Percentiles rank a stretch among this genome's conserved stretches.
These are phyloP conservation scores for Bacterosira constricta DNA, from an alignment of 108 stramenopile species.

Conservation along the genomic window DNA sequence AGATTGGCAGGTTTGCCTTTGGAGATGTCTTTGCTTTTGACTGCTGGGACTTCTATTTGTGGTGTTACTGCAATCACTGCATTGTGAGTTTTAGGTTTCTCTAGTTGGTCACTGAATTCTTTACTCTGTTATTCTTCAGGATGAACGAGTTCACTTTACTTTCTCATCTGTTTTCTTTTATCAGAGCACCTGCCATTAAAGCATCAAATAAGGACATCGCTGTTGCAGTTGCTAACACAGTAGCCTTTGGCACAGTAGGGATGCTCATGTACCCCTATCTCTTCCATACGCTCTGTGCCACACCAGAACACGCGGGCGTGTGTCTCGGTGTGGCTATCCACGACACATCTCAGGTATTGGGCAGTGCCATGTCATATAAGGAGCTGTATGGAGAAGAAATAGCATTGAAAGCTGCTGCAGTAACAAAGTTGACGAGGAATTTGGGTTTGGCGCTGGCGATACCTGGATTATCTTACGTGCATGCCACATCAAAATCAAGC, in stretches of 20 bases:
- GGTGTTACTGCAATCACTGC: conserved; percentile 73
- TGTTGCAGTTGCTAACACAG: conserved; percentile 68
- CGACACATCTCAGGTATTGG: conserved; percentile 66
- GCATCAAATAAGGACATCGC: conserved; percentile 59
- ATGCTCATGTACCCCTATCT: conserved; percentile 68
- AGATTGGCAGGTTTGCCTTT: conserved; percentile 43
- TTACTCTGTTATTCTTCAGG: not conserved
- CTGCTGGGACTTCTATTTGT: conserved; percentile 67
- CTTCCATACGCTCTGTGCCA: conserved; percentile 34
- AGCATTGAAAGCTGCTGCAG: conserved; percentile 57
- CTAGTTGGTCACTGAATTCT: not conserved
- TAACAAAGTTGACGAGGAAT: conserved; percentile 64
- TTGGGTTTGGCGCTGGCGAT: conserved; percentile 58
- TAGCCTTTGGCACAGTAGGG: conserved; percentile 63
- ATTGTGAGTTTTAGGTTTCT: not conserved
- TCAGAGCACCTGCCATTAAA: conserved; percentile 57
- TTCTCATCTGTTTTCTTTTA: not conserved
- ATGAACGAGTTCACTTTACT: not conserved
- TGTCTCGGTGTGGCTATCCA: conserved; percentile 62
- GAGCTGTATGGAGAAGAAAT: conserved; percentile 52
- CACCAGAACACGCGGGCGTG: conserved; percentile 60
- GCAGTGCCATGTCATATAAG: conserved; percentile 59
- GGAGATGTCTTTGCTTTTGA: conserved; percentile 52
- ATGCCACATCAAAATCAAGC: conserved; percentile 7
- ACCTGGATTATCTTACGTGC: conserved; percentile 50